A percentile compares a stretch with the other conserved stretches of the same genome.
phyloP scores from a whole-genome alignment of 2,329 filamentous ascomycete genomes.

The Emmonsiellopsis sp. region DNA sequence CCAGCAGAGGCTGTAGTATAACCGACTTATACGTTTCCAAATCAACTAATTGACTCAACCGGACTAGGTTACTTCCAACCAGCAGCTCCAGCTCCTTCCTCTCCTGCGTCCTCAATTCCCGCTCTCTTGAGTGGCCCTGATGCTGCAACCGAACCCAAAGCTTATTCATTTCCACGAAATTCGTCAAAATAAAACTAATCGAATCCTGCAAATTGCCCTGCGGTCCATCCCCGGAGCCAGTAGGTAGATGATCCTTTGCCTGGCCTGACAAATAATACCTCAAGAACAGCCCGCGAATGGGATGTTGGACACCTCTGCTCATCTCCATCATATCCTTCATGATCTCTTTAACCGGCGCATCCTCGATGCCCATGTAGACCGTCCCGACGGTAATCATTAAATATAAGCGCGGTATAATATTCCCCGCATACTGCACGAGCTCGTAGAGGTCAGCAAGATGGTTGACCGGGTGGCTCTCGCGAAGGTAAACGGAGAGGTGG shows the following conservation, averaged over 20 bases:
- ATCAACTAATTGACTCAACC: constrained; percentile 90
- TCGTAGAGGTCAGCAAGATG: constrained; percentile 97
- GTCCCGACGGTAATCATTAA: constrained; percentile 99
- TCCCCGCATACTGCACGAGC: constrained; percentile 94
- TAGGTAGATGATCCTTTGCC: constrained; percentile 79
- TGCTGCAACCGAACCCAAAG: constrained; percentile 96
- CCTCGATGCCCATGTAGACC: constrained; percentile 96
- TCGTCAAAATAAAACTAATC: constrained; percentile 95
- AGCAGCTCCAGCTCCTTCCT: constrained; percentile 90
- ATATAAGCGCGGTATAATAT: constrained; percentile 92
- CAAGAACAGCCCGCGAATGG: constrained; percentile 86
- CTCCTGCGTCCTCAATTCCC: constrained; percentile 88
- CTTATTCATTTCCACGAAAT: constrained; percentile 99
- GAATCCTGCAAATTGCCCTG: constrained; percentile 95
- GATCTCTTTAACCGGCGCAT: constrained; percentile 97
- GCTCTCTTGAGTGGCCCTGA: constrained; percentile 89
- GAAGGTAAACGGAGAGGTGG: constrained; percentile 90
- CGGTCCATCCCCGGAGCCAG: constrained; percentile 74
- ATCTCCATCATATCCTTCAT: constrained; percentile 99
- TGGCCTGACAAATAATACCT: constrained; percentile 95
- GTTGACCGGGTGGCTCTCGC: constrained; percentile 94
- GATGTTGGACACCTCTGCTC: constrained; percentile 95
- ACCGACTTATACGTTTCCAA: constrained; percentile 86
- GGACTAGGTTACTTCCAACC: constrained; percentile 91
- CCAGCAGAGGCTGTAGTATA: constrained; percentile 79